Percentiles rank a stretch among this genome's conserved stretches.
phyloP scores from a whole-genome alignment of 2,329 filamentous ascomycete genomes.

The Trichoderma hamatum region DNA sequence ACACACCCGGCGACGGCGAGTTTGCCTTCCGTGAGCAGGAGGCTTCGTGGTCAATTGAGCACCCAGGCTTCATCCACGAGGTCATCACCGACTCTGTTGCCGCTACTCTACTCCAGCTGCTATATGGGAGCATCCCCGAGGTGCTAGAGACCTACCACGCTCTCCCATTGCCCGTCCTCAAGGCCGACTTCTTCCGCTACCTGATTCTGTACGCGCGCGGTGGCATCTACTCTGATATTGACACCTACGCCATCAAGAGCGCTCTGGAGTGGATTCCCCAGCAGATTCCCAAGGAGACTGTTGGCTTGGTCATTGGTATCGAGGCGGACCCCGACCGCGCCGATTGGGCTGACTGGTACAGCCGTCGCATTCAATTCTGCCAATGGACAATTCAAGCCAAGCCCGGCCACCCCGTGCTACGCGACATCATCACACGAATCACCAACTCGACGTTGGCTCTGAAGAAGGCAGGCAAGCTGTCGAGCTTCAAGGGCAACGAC shows the following conservation, averaged over 20 bases:
- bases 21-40: constrained; percentile 85
- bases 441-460: constrained; percentile 77
- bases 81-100: constrained; percentile 93
- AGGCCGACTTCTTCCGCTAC: constrained; percentile 80
- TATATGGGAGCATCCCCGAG: constrained; percentile 82
- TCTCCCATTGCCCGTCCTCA: constrained; percentile 73
- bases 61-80: constrained; percentile 93
- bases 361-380: constrained; percentile 93
- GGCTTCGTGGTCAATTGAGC: constrained; percentile 83
- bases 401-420: constrained; percentile 87
- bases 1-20: constrained; percentile 72
- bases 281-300: constrained; percentile 71
- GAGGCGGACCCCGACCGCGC: constrained; percentile 92
- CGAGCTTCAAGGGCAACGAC: constrained; percentile 63
- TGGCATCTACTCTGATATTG: constrained; percentile 84
- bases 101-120: constrained; percentile 75
- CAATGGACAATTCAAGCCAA: constrained; percentile 99
- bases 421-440: constrained; percentile 84
- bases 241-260: constrained; percentile 81
- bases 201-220: constrained; percentile 65
- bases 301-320: constrained; percentile 91
- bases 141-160: constrained; percentile 76
- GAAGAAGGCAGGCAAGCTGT: constrained; percentile 69
- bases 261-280: constrained; percentile 86
- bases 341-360: constrained; percentile 97